A percentile compares a stretch with the other conserved stretches of the same genome.
Conservation (phyloP, 352 stramenopile species). For the Pythium insidiosum region DNA sequence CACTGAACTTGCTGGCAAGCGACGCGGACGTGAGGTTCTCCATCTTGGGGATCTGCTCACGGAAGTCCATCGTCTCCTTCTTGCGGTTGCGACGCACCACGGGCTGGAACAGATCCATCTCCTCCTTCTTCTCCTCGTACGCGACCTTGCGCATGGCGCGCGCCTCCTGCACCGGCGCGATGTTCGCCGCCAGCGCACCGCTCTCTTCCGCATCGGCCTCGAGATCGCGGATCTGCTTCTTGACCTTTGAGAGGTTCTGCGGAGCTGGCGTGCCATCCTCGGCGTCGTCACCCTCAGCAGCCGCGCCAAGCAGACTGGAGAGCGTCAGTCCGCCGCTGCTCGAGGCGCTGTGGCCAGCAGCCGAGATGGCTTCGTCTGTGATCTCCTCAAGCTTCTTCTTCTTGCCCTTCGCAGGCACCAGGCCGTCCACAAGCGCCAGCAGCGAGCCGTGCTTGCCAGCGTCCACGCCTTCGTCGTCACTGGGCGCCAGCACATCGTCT, state of each 20-base stretch:
- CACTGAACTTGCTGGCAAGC: conserved; percentile 90
- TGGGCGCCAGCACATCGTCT: conserved; percentile 19
- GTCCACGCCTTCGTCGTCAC: conserved; percentile 35
- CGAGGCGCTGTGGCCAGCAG: background rate
- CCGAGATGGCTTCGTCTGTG: conserved; percentile 20
- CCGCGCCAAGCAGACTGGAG: conserved; percentile 30
- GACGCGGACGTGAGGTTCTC: conserved; percentile 77
- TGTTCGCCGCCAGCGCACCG: conserved; percentile 43
- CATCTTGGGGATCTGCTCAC: conserved; percentile 76
- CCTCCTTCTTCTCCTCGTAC: conserved; percentile 84
- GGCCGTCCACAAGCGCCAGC: conserved; percentile 32
- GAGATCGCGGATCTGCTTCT: conserved; percentile 67
- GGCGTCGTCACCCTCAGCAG: conserved; percentile 13
- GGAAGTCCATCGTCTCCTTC: conserved; percentile 93
- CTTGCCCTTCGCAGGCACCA: conserved; percentile 36
- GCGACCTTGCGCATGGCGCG: conserved; percentile 84
- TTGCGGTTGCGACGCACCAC: conserved; percentile 89
- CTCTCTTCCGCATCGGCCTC: conserved; percentile 53
- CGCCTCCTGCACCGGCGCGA: conserved; percentile 78
- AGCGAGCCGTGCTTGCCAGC: conserved; percentile 37
- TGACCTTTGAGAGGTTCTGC: conserved; percentile 45
- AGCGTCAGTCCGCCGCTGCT: conserved; percentile 26
- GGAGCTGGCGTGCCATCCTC: conserved; percentile 4
- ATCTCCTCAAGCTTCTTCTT: conserved; percentile 50
- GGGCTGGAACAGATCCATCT: conserved; percentile 86